Evolutionary conservation across 257 asterid genomes (phyloP).

Genomic region (Penstemon newberryi): DNA sequence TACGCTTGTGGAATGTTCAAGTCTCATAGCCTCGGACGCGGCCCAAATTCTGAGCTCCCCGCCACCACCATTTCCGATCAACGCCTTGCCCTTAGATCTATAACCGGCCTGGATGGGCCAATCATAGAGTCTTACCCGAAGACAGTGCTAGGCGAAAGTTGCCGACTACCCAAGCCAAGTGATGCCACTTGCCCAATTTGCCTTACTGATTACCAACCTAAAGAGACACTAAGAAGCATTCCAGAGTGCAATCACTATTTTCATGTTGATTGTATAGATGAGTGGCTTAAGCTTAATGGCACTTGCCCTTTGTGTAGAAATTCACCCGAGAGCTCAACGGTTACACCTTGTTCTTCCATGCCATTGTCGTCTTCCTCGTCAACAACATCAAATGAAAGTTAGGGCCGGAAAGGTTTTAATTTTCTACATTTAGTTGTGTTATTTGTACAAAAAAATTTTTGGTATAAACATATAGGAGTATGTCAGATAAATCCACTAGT

Average conservation of each 20-base stretch:
- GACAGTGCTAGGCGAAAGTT: conserved; percentile 66
- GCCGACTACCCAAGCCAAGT: conserved; percentile 55
- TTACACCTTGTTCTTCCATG: conserved; percentile 49
- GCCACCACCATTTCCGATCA: conserved; percentile 27
- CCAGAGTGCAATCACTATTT: conserved; percentile 85
- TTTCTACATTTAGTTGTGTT: too few species aligned
- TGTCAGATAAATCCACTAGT: too few species aligned
- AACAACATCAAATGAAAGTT: conserved; percentile 25
- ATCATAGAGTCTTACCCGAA: conserved; percentile 76
- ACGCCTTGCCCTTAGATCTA: conserved; percentile 29
- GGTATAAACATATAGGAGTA: too few species aligned
- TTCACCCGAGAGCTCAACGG: conserved; percentile 44
- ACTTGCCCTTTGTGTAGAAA: conserved; percentile 81
- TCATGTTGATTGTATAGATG: conserved; percentile 71
- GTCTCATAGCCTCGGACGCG: conserved; percentile 21
- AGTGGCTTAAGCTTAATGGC: conserved; percentile 84
- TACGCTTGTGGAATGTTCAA: conserved; percentile 42
- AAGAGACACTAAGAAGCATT: conserved; percentile 60
- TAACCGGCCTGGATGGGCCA: conserved; percentile 54
- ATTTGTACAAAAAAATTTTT: too few species aligned
- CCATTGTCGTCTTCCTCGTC: conserved; percentile 42
- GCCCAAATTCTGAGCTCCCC: conserved; percentile 33
- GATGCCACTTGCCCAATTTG: conserved; percentile 76
- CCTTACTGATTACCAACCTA: conserved; percentile 63
- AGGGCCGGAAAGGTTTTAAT: background rate